These are phyloP conservation scores for Rubia balearica DNA, from an alignment of 305 asterid genomes.

Conservation along the genomic window DNA sequence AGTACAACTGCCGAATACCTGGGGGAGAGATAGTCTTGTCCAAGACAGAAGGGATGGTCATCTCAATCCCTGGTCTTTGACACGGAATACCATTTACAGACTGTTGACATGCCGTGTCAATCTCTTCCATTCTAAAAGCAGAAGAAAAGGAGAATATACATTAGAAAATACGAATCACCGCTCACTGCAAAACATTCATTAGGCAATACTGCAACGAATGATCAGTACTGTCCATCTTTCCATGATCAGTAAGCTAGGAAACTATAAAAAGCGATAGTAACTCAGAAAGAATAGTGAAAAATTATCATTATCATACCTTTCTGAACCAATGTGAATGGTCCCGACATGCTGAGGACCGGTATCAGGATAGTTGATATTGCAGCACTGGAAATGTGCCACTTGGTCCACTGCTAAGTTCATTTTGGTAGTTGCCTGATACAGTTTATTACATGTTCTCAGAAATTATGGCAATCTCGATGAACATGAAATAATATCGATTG, in stretches of 20 bases:
- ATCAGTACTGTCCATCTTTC: too few species aligned
- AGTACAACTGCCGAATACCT: slow-evolving; percentile 32
- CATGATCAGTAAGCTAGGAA: not conserved
- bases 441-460: slow-evolving; percentile 14
- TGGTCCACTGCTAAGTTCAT: slow-evolving; percentile 78
- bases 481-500: not conserved
- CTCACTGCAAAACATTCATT: not conserved
- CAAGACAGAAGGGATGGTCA: slow-evolving; percentile 90
- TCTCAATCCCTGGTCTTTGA: slow-evolving; percentile 78
- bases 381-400: slow-evolving; percentile 72
- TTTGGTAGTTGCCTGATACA: slow-evolving; percentile 82
- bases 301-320: slow-evolving; percentile 42
- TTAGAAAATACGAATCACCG: not conserved
- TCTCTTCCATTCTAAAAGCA: slow-evolving; percentile 66
- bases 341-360: slow-evolving; percentile 94
- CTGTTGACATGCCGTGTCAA: slow-evolving; percentile 69
- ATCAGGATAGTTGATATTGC: slow-evolving; percentile 50
- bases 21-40: slow-evolving; percentile 86
- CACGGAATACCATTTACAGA: slow-evolving; percentile 72
- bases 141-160: slow-evolving; percentile 19
- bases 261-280: not conserved
- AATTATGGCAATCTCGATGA: slow-evolving; percentile 3
- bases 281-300: not conserved
- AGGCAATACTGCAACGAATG: too few species aligned
- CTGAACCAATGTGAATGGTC: slow-evolving; percentile 86